Percentiles rank a stretch among this genome's conserved stretches.
These are phyloP conservation scores for Tolypocladium tundrense DNA, from an alignment of 2,329 filamentous ascomycete species.

Conservation along the genomic window DNA sequence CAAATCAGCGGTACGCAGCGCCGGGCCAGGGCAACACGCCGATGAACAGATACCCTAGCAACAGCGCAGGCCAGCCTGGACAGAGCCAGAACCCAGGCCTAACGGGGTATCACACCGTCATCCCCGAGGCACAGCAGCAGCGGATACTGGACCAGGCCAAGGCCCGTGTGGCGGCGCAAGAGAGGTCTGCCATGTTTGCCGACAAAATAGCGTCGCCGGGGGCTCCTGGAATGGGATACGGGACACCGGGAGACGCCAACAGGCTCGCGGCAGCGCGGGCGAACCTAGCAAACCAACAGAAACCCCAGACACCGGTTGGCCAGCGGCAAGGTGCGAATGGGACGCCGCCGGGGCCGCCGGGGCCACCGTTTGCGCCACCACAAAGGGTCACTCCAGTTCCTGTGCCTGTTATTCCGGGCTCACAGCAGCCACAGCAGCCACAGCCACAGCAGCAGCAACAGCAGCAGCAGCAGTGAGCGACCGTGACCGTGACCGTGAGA, in stretches of 20 bases:
- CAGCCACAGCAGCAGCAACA: neutral
- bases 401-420: conserved; percentile 30
- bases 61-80: conserved; percentile 15
- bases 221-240: conserved; percentile 25
- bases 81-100: conserved; percentile 25
- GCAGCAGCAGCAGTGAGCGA: too few relatives aligned
- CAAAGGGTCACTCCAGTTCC: conserved; percentile 34
- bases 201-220: conserved; percentile 38
- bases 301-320: conserved; percentile 24
- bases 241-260: conserved; percentile 19
- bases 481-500: neutral
- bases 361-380: conserved; percentile 18
- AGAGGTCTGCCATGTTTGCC: conserved; percentile 28
- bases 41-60: conserved; percentile 24
- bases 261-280: conserved; percentile 24
- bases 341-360: conserved; percentile 18
- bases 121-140: conserved; percentile 38
- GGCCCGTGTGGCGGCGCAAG: conserved; percentile 34
- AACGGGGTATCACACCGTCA: conserved; percentile 38
- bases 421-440: conserved; percentile 10
- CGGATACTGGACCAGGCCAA: conserved; percentile 41
- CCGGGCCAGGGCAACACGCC: conserved; percentile 19
- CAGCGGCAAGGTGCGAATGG: conserved; percentile 22
- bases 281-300: conserved; percentile 22
- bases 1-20: conserved; percentile 19